Conservation (phyloP, 768 basidiomycete species). For the Termitomyces sp. region DNA sequence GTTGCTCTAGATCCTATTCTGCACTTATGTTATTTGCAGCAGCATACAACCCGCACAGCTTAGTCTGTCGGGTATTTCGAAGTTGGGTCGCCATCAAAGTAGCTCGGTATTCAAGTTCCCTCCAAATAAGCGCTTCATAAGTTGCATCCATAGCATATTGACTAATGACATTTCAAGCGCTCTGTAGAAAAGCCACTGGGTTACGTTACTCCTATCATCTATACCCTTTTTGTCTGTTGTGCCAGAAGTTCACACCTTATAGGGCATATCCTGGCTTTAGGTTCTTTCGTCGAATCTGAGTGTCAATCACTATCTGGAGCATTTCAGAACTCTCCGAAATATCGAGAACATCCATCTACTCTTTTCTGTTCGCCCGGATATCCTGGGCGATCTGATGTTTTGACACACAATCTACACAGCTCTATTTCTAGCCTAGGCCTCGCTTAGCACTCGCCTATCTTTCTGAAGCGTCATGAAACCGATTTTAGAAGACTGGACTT, state of each 20-base stretch:
- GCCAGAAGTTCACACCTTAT: no score
- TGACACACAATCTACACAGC: no score
- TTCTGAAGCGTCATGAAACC: no score
- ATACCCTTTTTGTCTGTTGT: no score
- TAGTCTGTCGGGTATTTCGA: not conserved
- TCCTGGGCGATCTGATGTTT: no score
- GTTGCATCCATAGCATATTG: not conserved
- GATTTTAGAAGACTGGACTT: no score
- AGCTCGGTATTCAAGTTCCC: not conserved
- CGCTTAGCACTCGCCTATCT: no score
- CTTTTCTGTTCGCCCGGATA: not conserved
- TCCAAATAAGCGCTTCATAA: no score
- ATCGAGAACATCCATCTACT: not conserved
- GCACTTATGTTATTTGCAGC: not conserved
- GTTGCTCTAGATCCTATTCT: not conserved
- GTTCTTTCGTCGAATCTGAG: not conserved
- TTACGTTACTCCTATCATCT: no score
- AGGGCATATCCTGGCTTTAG: no score
- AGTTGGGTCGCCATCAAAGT: not conserved
- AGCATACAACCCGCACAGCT: not conserved
- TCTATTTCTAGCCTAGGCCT: no score
- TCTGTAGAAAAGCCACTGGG: no score
- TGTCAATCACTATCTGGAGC: not conserved
- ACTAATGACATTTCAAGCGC: not conserved
- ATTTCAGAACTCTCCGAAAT: not conserved